A percentile compares a stretch with the other conserved stretches of the same genome.
These are phyloP conservation scores for Blepharisma stoltei DNA, from an alignment of 73 alveolate species.

Conservation along the genomic window DNA sequence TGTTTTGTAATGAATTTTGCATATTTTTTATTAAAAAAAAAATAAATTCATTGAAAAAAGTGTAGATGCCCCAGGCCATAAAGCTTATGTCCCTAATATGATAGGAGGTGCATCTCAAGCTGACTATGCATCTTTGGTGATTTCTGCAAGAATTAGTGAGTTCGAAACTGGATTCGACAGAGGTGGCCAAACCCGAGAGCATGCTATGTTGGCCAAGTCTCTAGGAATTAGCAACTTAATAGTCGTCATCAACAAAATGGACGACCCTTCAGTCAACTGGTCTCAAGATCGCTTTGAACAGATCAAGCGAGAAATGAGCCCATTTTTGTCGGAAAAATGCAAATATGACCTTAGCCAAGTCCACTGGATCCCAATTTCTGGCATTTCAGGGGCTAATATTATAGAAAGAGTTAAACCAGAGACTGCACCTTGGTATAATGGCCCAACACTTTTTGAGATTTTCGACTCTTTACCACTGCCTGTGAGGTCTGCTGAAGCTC, in stretches of 20 bases:
- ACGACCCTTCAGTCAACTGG: slow-evolving; percentile 76
- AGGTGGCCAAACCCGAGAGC: slow-evolving; percentile 99
- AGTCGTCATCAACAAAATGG: slow-evolving; percentile 92
- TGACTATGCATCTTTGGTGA: slow-evolving; percentile 92
- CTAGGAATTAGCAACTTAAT: slow-evolving; percentile 83
- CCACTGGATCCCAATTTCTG: slow-evolving; percentile 73
- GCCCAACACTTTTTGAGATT: slow-evolving; percentile 93
- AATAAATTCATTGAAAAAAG: slow-evolving; percentile 54
- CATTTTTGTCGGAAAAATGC: slow-evolving; percentile 35
- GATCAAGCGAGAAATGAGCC: slow-evolving; percentile 58
- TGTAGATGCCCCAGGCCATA: slow-evolving; percentile 99
- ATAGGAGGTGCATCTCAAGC: slow-evolving; percentile 99
- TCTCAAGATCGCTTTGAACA: slow-evolving; percentile 76
- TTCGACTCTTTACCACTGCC: slow-evolving; percentile 89
- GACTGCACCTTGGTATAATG: slow-evolving; percentile 96
- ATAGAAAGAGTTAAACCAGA: slow-evolving; percentile 78
- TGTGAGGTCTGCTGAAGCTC: slow-evolving; percentile 80
- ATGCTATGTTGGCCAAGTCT: slow-evolving; percentile 93
- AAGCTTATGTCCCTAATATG: slow-evolving; percentile 98
- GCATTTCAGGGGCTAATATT: slow-evolving; percentile 83
- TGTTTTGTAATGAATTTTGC: too few species aligned
- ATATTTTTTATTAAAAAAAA: too few species aligned
- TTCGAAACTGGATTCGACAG: slow-evolving; percentile 99
- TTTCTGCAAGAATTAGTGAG: slow-evolving; percentile 98
- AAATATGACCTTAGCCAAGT: slow-evolving; percentile 3